A percentile compares a stretch with the other conserved stretches of the same genome.
Conservation (phyloP, 1,284 basidiomycete species). For the Rhodotorula sp. region DNA sequence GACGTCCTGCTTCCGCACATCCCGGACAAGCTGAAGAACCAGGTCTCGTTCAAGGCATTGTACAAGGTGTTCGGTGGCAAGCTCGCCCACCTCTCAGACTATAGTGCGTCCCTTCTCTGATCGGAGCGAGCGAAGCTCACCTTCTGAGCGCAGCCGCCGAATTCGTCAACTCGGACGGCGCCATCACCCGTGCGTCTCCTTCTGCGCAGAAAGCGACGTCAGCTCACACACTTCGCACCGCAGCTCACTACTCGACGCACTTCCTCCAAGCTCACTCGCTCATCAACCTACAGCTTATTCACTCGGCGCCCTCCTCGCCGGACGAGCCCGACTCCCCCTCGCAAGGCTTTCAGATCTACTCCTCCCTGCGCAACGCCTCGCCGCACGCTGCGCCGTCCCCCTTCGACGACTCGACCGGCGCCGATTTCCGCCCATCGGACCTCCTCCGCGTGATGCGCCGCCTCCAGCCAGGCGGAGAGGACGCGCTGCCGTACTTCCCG, state of each 20-base stretch:
- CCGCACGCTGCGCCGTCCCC: conserved; percentile 72
- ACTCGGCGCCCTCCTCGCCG: conserved; percentile 19
- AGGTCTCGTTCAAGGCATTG: conserved; percentile 67
- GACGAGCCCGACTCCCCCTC: background rate
- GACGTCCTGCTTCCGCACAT: conserved; percentile 65
- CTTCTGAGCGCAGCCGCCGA: background rate
- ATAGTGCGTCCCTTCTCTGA: conserved; percentile 63
- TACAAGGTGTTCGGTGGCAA: conserved; percentile 79
- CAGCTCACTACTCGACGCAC: conserved; percentile 41
- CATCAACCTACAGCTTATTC: conserved; percentile 47
- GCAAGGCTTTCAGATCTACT: conserved; percentile 25
- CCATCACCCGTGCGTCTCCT: background rate
- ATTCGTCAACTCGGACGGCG: conserved; percentile 9
- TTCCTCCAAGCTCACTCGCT: conserved; percentile 46
- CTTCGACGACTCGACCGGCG: conserved; percentile 52
- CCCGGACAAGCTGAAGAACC: conserved; percentile 60
- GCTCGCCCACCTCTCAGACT: conserved; percentile 75
- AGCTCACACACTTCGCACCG: background rate
- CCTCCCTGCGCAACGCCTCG: conserved; percentile 55
- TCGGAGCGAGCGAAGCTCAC: background rate
- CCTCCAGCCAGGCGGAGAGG: conserved; percentile 47
- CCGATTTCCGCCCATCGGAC: conserved; percentile 53
- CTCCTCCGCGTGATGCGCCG: conserved; percentile 69
- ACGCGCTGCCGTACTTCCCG: conserved; percentile 70
- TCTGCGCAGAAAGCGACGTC: no score